A percentile compares a stretch with the other conserved stretches of the same genome.
Evolutionary conservation across 2,329 filamentous ascomycete species (phyloP).

Genomic region (Akanthomyces lecanii): DNA sequence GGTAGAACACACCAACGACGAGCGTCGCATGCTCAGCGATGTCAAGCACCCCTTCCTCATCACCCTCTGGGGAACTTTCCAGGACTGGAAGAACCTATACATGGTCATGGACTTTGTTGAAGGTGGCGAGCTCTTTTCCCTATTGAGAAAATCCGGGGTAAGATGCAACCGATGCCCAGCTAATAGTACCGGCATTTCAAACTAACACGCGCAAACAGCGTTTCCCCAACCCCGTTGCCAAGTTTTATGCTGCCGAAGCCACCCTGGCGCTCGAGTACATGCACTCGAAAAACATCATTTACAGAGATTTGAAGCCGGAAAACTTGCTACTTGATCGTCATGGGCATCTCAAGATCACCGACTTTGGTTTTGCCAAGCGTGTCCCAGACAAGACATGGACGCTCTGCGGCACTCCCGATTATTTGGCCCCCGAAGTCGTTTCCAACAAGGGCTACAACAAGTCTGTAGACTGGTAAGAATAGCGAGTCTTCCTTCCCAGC

Average conservation of each 20-base stretch:
- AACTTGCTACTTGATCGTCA: slow-evolving; percentile 89
- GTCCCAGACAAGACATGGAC: slow-evolving; percentile 99
- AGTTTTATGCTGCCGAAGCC: slow-evolving; percentile 98
- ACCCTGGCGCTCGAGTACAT: slow-evolving; percentile 93
- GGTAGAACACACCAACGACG: slow-evolving; percentile 98
- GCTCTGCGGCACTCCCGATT: slow-evolving; percentile 94
- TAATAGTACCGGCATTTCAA: not conserved
- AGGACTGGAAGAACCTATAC: slow-evolving; percentile 91
- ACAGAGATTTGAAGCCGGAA: slow-evolving; percentile 94
- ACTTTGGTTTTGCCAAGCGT: slow-evolving; percentile 98
- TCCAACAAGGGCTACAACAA: slow-evolving; percentile 99
- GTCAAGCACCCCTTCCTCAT: slow-evolving; percentile 98
- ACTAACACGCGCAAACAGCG: slow-evolving; percentile 52
- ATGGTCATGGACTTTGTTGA: slow-evolving; percentile 99
- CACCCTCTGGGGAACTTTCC: slow-evolving; percentile 97
- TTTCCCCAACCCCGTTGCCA: slow-evolving; percentile 96
- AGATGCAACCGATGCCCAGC: not conserved
- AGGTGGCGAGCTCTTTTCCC: slow-evolving; percentile 92
- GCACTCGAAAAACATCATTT: slow-evolving; percentile 93
- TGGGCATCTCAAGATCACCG: slow-evolving; percentile 93
- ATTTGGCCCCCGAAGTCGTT: slow-evolving; percentile 96
- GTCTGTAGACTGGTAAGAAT: slow-evolving; percentile 89
- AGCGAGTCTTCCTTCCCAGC: not conserved
- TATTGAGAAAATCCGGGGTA: slow-evolving; percentile 89
- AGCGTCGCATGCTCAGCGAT: slow-evolving; percentile 89